Conservation (phyloP, 352 stramenopile genomes). For the Globisporangium orthogonon region DNA sequence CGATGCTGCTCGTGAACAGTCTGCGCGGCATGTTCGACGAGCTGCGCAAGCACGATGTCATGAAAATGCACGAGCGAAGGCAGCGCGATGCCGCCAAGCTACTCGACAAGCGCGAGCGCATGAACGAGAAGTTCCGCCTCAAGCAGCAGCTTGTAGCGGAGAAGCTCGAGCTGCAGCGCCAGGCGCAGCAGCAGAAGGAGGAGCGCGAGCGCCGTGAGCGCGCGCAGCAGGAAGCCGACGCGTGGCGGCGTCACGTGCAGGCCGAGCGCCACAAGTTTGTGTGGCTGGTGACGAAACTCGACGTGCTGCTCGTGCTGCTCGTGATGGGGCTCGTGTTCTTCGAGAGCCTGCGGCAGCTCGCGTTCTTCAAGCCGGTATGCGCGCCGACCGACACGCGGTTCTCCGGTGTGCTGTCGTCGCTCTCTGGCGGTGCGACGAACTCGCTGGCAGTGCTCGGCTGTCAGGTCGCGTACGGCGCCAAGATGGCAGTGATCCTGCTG, state of each 20-base stretch:
- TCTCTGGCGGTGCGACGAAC: conserved; percentile 39
- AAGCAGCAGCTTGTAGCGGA: conserved; percentile 61
- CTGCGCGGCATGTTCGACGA: conserved; percentile 67
- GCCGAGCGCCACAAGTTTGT: conserved; percentile 38
- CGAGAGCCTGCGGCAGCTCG: conserved; percentile 52
- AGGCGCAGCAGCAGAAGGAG: conserved; percentile 42
- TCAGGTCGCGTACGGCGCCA: conserved; percentile 62
- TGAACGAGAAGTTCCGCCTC: conserved; percentile 55
- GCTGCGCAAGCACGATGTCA: conserved; percentile 59
- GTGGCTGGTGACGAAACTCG: conserved; percentile 58
- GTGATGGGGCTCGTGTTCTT: conserved; percentile 77
- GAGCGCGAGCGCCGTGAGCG: conserved; percentile 30
- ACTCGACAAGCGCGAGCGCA: conserved; percentile 49
- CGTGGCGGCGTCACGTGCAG: conserved; percentile 27
- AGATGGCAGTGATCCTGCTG: conserved; percentile 48
- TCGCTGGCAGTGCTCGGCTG: conserved; percentile 62
- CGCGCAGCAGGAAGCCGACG: conserved; percentile 21
- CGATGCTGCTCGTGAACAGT: conserved; percentile 60
- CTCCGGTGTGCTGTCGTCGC: conserved; percentile 51
- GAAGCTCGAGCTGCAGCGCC: conserved; percentile 50
- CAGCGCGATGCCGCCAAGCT: conserved; percentile 51
- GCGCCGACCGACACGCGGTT: conserved; percentile 33
- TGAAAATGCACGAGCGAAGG: conserved; percentile 71
- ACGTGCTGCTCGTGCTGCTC: conserved; percentile 66
- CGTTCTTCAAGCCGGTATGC: conserved; percentile 57